Conservation (phyloP, 2,329 filamentous ascomycete genomes). For the Beauveria pseudobassiana region DNA sequence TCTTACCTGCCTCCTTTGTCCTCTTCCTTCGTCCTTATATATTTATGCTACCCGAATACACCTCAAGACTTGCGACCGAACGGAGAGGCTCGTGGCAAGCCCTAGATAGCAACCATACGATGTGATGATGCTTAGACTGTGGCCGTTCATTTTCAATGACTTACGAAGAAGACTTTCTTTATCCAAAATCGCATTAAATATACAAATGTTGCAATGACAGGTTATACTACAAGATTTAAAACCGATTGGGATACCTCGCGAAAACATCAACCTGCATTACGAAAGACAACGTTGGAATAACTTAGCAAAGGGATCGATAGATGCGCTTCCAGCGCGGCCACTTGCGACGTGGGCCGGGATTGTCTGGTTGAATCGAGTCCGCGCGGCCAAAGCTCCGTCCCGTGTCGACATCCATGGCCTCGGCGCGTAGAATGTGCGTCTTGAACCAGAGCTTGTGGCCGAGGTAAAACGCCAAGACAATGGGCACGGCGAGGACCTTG, state of each 20-base stretch:
- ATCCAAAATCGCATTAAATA: not conserved
- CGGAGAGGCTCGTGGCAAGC: too few species aligned
- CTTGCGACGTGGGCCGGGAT: constrained; percentile 17
- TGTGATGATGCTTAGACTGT: not conserved
- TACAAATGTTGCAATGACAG: not conserved
- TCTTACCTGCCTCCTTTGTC: too few species aligned
- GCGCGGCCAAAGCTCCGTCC: constrained; percentile 41
- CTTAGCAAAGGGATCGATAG: constrained; percentile 20
- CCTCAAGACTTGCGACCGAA: too few species aligned
- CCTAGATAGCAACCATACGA: too few species aligned
- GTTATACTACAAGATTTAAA: not conserved
- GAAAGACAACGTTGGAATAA: not conserved
- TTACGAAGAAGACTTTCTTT: not conserved
- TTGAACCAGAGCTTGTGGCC: constrained; percentile 60
- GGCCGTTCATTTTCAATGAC: not conserved
- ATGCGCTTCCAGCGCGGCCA: constrained; percentile 23
- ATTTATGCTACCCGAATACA: too few species aligned
- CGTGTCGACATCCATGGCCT: constrained; percentile 70
- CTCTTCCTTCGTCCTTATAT: too few species aligned
- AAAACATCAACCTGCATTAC: not conserved
- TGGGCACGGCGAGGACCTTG: constrained; percentile 53
- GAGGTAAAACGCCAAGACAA: constrained; percentile 54
- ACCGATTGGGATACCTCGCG: not conserved
- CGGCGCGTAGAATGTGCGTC: constrained; percentile 52
- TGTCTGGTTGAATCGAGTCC: constrained; percentile 20